Evolutionary conservation across 2,329 filamentous ascomycete species (phyloP), one percentile per base, ranked within the genome.

Genomic region (Sarocladiaceae sp.): DNA sequence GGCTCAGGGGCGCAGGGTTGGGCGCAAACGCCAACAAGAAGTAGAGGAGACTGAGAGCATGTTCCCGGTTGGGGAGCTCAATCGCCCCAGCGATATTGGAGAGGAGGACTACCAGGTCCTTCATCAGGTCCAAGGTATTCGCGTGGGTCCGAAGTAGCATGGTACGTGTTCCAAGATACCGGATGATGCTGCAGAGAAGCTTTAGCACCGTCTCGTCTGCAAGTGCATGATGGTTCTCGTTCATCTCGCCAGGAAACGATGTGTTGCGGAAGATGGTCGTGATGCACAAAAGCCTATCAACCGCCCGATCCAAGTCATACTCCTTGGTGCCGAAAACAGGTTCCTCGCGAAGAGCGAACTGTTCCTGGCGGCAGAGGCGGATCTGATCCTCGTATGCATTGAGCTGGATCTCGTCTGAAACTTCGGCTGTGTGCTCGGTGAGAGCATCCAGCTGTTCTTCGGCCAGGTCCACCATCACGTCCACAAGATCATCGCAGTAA

Each of bases 41-140:
- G 58, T 95, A 85, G 31, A 98, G 69, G 6, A 97, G 72, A 55
- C 86, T 88, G 31, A 88, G 71, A 0, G 90, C 90, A 59, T 97
- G 90, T 58, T 97, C 90, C 50, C 86, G 83, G 16, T 84, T 84
- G 2, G 89, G 85, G 31, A 98, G 72, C 57, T 91, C 84, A 43
- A 97, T 77, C 9, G 80, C 78, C 37, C 86, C 80, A 6, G 89
- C 82, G 39, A 94, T 80, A 61, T 98, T 97, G 46, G 91, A 96
- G 45, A 98, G 72, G 52, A 95, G 81, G 13, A 88, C 83, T 47
- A 97, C 80, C 23, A 89, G 72, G 61, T 98, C 93, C 66, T 98
- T 98, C 87, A 96, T 95, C 56, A 97, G 91, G 63, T 98, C 93
- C 52, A 96, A 70, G 1, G 86, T 93, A 63, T 96, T 95, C 57